Base-by-base conservation (phyloP, 192 early-diverging fungal genomes). In the Coemansia sp. region DNA sequence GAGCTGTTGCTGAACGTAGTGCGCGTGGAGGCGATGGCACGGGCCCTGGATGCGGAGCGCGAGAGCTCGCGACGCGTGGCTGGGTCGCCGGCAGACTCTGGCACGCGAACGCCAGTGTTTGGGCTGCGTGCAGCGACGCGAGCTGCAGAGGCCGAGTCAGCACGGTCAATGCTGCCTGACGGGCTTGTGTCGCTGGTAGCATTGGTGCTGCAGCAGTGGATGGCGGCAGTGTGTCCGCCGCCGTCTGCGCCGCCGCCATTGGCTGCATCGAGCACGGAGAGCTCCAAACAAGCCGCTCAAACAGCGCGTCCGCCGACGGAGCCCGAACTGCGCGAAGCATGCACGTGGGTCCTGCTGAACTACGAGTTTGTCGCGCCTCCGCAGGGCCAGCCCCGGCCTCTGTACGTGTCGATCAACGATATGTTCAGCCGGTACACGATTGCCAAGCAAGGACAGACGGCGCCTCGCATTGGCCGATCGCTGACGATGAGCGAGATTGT, bases 261-360 rank as follows among this genome's bases (percentile, higher is more conserved):
- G 29, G 11, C 52, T 53, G 56, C 55, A 0, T 35, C 57, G 14
- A 14, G 17, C 2, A 21, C 54, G 0, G 52, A 49, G 41, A 25
- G 56, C 32, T 7, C 32, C 32, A 35, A 35, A 35, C 21, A 21
- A 21, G 6, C 5, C 6, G 57, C 0, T 43, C 70, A 8, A 59
- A 55, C 29, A 27, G 53, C 22, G 7, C 41, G 41, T 15, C 79
- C 67, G 17, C 79, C 79, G 11, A 76, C 79, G 4, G 79, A 82
- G 60, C 74, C 70, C 0, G 79, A 82, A 65, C 65, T 82, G 59
- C 79, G 79, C 21, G 79, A 82, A 57, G 79, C 79, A 8, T 82
- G 79, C 19, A 82, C 79, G 5, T 82, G 79, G 79, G 79, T 76
- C 17, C 61, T 82, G 25, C 67, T 82, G 10, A 82, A 82, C 70